phyloP scores from a whole-genome alignment of 176 grass and related monocot genomes.

The Eragrostis curvula region DNA sequence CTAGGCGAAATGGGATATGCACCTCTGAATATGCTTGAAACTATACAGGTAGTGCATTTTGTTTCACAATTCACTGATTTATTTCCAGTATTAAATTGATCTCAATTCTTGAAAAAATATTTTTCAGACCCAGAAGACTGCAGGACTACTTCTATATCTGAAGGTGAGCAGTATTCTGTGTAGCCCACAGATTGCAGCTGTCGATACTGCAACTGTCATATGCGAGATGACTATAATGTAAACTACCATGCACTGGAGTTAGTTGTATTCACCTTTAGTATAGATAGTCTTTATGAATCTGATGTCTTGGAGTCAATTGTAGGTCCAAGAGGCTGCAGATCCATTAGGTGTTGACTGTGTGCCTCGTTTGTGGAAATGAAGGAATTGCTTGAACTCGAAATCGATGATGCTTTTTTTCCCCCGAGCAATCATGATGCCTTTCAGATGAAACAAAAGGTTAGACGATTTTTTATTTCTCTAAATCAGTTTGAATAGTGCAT shows the following conservation, averaged over 20 bases:
- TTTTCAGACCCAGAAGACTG: slow-evolving; percentile 88
- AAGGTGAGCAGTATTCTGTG: slow-evolving; percentile 69
- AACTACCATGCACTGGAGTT: not conserved
- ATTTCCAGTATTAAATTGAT: slow-evolving; percentile 4
- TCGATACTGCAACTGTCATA: slow-evolving; percentile 79
- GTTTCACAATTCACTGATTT: not conserved
- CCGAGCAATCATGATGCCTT: slow-evolving; percentile 35
- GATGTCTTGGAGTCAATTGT: slow-evolving; percentile 19
- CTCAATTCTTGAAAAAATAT: slow-evolving; percentile 23
- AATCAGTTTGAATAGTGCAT: not conserved
- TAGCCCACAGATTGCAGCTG: slow-evolving; percentile 79
- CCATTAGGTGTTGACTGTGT: slow-evolving; percentile 82
- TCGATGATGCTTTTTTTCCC: slow-evolving; percentile 42
- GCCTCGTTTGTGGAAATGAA: slow-evolving; percentile 85
- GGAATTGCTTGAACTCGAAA: slow-evolving; percentile 74
- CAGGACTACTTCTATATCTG: slow-evolving; percentile 80
- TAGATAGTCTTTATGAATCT: not conserved
- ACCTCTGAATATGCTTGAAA: slow-evolving; percentile 90
- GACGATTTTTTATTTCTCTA: not conserved
- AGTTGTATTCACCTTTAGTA: not conserved
- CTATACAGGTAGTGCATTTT: slow-evolving; percentile 75
- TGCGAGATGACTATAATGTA: slow-evolving; percentile 64
- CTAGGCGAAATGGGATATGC: slow-evolving; percentile 70
- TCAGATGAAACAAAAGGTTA: slow-evolving; percentile 69
- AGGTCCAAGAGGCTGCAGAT: slow-evolving; percentile 97